A percentile compares a stretch with the other conserved stretches of the same genome.
These are phyloP conservation scores for Nepenthes alata DNA, from an alignment of 179 eudicot species.

Conservation along the genomic window DNA sequence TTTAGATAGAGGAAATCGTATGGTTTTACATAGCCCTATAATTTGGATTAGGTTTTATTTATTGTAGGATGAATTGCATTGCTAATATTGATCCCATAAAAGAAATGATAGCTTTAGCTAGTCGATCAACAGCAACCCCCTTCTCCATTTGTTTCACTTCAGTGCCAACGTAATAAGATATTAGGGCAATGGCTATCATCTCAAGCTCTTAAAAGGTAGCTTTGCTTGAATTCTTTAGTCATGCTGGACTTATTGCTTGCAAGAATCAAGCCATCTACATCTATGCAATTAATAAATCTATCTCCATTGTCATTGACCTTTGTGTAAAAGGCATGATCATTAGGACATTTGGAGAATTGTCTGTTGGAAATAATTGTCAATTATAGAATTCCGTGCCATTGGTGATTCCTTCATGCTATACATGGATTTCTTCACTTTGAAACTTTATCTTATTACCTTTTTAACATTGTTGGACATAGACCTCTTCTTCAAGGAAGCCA, in stretches of 20 bases:
- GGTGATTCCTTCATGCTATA: constrained; percentile 1
- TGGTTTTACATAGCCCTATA: too few relatives aligned
- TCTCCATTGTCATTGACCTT: background rate
- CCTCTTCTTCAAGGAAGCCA: background rate
- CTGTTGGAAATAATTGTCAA: background rate
- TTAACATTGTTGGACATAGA: background rate
- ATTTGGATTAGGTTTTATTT: too few relatives aligned
- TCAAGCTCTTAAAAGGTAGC: background rate
- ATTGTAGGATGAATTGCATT: too few relatives aligned
- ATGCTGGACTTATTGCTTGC: background rate
- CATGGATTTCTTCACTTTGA: background rate
- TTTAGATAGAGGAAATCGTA: too few relatives aligned
- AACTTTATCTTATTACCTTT: background rate
- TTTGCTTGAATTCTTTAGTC: background rate
- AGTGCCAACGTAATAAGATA: background rate
- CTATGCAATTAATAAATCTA: background rate
- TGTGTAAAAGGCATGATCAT: background rate
- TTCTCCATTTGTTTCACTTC: background rate
- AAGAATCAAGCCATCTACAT: constrained; percentile 1
- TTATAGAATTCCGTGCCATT: background rate
- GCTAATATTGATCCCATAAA: too few relatives aligned
- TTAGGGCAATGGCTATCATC: background rate
- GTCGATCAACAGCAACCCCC: background rate
- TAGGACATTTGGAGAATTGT: background rate
- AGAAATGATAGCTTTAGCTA: too few relatives aligned